These are phyloP conservation scores for Malus hybrid DNA, from an alignment of 331 rosid species.

Conservation along the genomic window DNA sequence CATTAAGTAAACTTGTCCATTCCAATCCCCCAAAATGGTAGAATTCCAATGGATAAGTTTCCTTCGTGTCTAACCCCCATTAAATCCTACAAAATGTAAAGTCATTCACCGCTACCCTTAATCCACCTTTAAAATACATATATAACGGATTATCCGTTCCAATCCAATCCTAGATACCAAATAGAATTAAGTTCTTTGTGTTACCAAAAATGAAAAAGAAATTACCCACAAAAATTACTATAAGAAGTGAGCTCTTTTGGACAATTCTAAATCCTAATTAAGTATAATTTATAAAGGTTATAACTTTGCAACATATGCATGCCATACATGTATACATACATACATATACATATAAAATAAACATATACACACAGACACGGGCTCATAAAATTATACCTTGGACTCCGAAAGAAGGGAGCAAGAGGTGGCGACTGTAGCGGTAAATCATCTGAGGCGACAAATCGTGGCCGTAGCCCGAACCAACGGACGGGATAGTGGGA, in stretches of 20 bases:
- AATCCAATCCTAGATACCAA: no score
- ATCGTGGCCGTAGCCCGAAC: constrained; percentile 21
- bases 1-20: no score
- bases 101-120: no score
- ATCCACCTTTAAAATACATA: no score
- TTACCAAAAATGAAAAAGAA: no score
- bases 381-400: constrained; percentile 34
- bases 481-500: constrained; percentile 14
- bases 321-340: background rate
- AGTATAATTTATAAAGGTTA: background rate
- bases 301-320: background rate
- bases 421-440: constrained; percentile 90
- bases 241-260: background rate
- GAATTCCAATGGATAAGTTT: no score
- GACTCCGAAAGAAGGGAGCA: constrained; percentile 89
- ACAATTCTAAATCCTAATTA: background rate
- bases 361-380: background rate
- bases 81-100: no score
- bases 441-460: constrained; percentile 60
- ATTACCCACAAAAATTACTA: background rate
- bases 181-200: background rate
- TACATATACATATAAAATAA: background rate
- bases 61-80: no score
- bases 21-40: no score
- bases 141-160: no score